These are phyloP conservation scores for Leccinum disarticulatum DNA, from an alignment of 768 basidiomycete genomes.

Conservation along the genomic window DNA sequence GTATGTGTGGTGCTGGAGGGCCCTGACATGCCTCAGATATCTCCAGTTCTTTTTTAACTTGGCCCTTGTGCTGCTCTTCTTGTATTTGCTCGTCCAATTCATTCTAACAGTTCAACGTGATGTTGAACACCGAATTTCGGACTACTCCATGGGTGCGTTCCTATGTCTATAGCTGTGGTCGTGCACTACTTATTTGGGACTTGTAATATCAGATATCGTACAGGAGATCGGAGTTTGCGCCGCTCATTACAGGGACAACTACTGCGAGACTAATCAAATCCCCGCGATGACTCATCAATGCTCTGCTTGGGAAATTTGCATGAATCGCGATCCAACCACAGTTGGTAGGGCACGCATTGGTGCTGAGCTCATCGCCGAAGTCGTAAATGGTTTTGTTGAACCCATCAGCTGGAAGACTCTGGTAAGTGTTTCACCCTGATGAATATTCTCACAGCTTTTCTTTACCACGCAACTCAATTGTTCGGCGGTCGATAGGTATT, in stretches of 20 bases:
- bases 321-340: slow-evolving; percentile 90
- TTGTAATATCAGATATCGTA: slow-evolving; percentile 63
- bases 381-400: slow-evolving; percentile 95
- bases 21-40: slow-evolving; percentile 52
- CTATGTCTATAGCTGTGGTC: slow-evolving; percentile 11
- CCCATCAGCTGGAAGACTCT: slow-evolving; percentile 97
- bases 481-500: slow-evolving; percentile 49
- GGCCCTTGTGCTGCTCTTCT: slow-evolving; percentile 74
- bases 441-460: slow-evolving; percentile 12
- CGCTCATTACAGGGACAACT: slow-evolving; percentile 75
- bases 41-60: slow-evolving; percentile 94
- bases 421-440: slow-evolving; percentile 46
- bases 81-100: slow-evolving; percentile 85
- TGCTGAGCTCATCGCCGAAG: slow-evolving; percentile 93
- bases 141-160: slow-evolving; percentile 79
- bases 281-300: slow-evolving; percentile 91
- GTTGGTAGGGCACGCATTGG: slow-evolving; percentile 88
- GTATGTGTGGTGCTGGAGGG: slow-evolving; percentile 12
- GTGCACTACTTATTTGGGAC: slow-evolving; percentile 21
- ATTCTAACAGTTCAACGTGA: slow-evolving; percentile 89
- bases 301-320: slow-evolving; percentile 88
- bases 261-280: slow-evolving; percentile 71
- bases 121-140: slow-evolving; percentile 81
- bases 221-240: slow-evolving; percentile 92
- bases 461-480: slow-evolving; percentile 17